phyloP scores from a whole-genome alignment of 1,139 yeast genomes.

The Magnusiomyces tetraspermus region DNA sequence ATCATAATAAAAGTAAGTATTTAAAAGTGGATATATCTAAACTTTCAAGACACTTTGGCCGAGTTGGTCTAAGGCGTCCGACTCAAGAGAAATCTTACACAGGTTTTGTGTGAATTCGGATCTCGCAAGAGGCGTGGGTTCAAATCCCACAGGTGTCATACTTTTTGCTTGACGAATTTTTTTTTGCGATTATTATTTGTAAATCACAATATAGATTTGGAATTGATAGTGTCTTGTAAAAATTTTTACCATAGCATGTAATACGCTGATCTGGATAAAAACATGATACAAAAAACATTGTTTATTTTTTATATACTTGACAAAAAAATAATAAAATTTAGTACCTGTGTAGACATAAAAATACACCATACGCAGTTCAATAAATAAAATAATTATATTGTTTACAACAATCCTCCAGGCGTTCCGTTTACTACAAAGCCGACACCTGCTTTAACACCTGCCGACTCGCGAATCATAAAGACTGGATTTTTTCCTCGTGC shows the following conservation, averaged over 20 bases:
- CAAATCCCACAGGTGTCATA: constrained; percentile 27
- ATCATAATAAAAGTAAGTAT: too few relatives aligned
- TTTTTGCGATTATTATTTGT: not conserved
- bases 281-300: too few relatives aligned
- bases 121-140: constrained; percentile 29
- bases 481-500: constrained; percentile 87
- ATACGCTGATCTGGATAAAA: too few relatives aligned
- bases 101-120: constrained; percentile 23
- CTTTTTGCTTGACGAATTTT: constrained; percentile 12
- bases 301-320: too few relatives aligned
- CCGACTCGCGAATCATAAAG: constrained; percentile 82
- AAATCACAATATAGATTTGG: too few relatives aligned
- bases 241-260: too few relatives aligned
- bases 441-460: constrained; percentile 32
- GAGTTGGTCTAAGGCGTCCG: constrained; percentile 29
- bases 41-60: constrained; percentile 26
- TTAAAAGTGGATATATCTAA: too few relatives aligned
- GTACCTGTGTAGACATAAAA: too few relatives aligned
- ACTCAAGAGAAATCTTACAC: constrained; percentile 23
- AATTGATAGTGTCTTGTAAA: too few relatives aligned
- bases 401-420: constrained; percentile 31
- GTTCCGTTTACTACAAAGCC: constrained; percentile 29
- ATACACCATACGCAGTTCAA: too few relatives aligned
- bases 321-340: too few relatives aligned
- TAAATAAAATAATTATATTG: too few relatives aligned